phyloP scores from a whole-genome alignment of 2,329 filamentous ascomycete species.

The Myriangium duriaei region DNA sequence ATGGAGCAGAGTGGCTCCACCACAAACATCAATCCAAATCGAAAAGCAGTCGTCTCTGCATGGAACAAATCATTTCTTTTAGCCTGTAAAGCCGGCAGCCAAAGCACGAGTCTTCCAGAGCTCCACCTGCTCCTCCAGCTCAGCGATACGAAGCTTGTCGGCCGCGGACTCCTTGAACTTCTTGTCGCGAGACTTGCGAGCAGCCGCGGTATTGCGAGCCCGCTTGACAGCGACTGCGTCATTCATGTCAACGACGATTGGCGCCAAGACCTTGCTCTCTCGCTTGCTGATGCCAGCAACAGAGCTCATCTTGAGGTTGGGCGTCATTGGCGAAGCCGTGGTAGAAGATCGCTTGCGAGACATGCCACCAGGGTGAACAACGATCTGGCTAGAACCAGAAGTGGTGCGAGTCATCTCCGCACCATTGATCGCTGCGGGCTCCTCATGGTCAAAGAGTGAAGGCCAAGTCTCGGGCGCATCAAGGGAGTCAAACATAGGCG shows the following conservation, averaged over 20 bases:
- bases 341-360: slow-evolving; percentile 25
- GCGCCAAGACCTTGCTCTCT: slow-evolving; percentile 67
- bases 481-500: slow-evolving; percentile 55
- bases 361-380: slow-evolving; percentile 26
- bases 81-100: slow-evolving; percentile 9
- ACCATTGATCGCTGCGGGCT: slow-evolving; percentile 16
- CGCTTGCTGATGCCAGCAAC: slow-evolving; percentile 65
- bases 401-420: slow-evolving; percentile 29
- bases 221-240: slow-evolving; percentile 82
- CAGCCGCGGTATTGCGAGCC: slow-evolving; percentile 83
- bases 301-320: slow-evolving; percentile 49
- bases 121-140: slow-evolving; percentile 30
- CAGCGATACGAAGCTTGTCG: slow-evolving; percentile 57
- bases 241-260: slow-evolving; percentile 60
- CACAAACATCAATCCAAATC: slow-evolving; percentile 8
- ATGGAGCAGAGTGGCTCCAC: slow-evolving; percentile 9
- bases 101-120: slow-evolving; percentile 20
- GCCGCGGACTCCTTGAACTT: slow-evolving; percentile 67
- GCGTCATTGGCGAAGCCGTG: slow-evolving; percentile 31
- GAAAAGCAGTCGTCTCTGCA: too few species aligned
- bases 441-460: slow-evolving; percentile 48
- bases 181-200: slow-evolving; percentile 80
- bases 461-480: slow-evolving; percentile 54
- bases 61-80: slow-evolving; percentile 7
- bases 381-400: slow-evolving; percentile 23